These are phyloP conservation scores for Parmelia sp. DNA, from an alignment of 495 filamentous ascomycete genomes.

Conservation along the genomic window DNA sequence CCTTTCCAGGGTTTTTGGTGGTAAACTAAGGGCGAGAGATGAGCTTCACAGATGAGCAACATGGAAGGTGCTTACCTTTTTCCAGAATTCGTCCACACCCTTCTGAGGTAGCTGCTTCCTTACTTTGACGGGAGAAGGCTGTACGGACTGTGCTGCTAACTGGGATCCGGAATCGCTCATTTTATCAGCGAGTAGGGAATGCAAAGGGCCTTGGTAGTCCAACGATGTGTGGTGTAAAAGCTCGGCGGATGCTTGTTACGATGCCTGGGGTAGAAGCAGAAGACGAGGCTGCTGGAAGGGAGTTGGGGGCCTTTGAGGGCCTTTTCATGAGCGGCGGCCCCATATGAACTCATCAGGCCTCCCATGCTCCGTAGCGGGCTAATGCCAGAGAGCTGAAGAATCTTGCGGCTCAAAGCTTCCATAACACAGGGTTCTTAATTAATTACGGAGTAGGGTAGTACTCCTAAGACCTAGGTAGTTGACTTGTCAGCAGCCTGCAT, in stretches of 20 bases:
- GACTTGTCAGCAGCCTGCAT: constrained; percentile 4
- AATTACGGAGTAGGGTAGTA: no score
- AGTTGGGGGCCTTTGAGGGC: constrained; percentile 1
- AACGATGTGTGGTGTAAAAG: not conserved
- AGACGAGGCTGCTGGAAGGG: constrained; percentile 1
- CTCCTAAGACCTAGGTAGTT: no score
- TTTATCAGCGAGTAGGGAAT: not conserved
- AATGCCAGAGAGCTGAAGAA: constrained; percentile 11
- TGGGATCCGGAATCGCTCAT: constrained; percentile 9
- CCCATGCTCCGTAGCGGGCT: not conserved
- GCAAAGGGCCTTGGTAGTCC: no score
- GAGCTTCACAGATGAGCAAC: constrained; percentile 42
- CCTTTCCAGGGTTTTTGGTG: constrained; percentile 43
- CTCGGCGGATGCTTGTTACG: not conserved
- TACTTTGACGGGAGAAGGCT: constrained; percentile 35
- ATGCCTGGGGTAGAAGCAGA: not conserved
- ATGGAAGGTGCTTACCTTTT: constrained; percentile 59
- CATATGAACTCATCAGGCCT: not conserved
- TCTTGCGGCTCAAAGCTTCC: constrained; percentile 14
- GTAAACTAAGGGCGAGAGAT: constrained; percentile 5
- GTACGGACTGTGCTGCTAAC: constrained; percentile 3
- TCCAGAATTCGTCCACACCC: constrained; percentile 71
- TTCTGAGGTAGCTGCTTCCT: constrained; percentile 60
- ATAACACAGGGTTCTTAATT: no score
- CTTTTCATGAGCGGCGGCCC: not conserved